Percentiles rank a stretch among this genome's conserved stretches.
These are phyloP conservation scores for Rhytidiadelphus loreus DNA, from an alignment of 225 moss, liverwort and hornwort genomes.

Conservation along the genomic window DNA sequence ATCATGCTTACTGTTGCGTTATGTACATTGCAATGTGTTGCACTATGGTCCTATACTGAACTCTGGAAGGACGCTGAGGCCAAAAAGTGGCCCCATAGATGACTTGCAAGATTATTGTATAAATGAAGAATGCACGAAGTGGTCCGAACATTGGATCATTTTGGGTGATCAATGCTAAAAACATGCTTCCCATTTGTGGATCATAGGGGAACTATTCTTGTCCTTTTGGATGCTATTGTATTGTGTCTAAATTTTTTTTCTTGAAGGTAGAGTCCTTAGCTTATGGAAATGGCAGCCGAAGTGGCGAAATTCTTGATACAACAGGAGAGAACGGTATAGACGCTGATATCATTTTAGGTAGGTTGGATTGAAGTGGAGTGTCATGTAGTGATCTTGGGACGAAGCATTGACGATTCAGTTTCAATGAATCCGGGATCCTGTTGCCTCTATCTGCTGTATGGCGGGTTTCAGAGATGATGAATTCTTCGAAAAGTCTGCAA, in stretches of 20 bases:
- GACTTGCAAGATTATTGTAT: not conserved
- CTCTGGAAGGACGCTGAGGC: not conserved
- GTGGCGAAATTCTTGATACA: not conserved
- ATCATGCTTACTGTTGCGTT: not conserved
- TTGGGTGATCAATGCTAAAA: too few relatives aligned
- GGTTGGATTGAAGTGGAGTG: not conserved
- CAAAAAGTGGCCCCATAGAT: not conserved
- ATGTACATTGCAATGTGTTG: not conserved
- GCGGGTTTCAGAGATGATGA: not conserved
- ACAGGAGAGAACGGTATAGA: conserved; percentile 4
- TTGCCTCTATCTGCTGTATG: not conserved
- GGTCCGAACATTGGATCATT: not conserved
- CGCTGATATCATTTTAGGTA: not conserved
- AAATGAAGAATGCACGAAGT: not conserved
- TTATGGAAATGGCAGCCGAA: not conserved
- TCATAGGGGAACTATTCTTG: too few relatives aligned
- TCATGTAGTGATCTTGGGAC: not conserved
- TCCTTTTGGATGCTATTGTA: too few relatives aligned
- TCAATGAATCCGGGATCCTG: not conserved
- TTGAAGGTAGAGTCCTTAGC: conserved; percentile 36
- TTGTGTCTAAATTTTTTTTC: too few relatives aligned
- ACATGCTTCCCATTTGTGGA: too few relatives aligned
- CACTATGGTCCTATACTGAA: not conserved
- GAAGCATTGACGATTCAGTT: not conserved
- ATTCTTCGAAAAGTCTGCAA: not conserved